Percentiles rank a stretch among this genome's conserved stretches.
Conservation (phyloP, 176 grass and related monocot genomes). For the Cymbopogon citratus region DNA sequence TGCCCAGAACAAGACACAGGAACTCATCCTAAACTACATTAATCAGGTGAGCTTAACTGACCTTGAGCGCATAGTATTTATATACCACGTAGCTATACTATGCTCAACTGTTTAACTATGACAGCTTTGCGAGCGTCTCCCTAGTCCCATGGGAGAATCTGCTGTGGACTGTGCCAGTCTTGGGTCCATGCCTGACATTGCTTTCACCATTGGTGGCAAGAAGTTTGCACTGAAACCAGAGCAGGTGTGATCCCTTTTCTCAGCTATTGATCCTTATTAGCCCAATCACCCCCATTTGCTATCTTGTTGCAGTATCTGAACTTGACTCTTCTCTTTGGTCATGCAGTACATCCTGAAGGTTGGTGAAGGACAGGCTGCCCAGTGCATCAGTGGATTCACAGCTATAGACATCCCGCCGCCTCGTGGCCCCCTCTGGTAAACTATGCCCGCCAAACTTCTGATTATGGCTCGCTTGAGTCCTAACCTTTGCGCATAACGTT, state of each 20-base stretch:
- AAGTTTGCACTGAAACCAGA: slow-evolving; percentile 56
- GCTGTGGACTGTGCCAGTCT: slow-evolving; percentile 66
- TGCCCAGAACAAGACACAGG: slow-evolving; percentile 71
- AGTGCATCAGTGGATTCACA: slow-evolving; percentile 98
- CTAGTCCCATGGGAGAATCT: slow-evolving; percentile 95
- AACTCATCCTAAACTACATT: slow-evolving; percentile 64
- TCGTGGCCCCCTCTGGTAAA: slow-evolving; percentile 89
- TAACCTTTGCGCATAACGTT: not conserved
- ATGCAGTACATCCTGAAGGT: slow-evolving; percentile 87
- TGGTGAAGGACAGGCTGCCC: slow-evolving; percentile 51
- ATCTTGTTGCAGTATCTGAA: not conserved
- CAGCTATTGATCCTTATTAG: not conserved
- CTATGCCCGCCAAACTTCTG: not conserved
- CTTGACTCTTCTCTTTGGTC: not conserved
- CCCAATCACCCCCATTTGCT: not conserved
- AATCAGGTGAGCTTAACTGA: slow-evolving; percentile 40
- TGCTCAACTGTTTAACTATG: slow-evolving; percentile 5
- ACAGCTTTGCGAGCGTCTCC: slow-evolving; percentile 79
- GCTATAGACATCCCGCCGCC: slow-evolving; percentile 78
- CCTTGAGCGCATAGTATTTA: not conserved
- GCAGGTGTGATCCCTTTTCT: slow-evolving; percentile 37
- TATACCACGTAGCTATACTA: not conserved
- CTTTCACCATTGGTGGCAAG: slow-evolving; percentile 69
- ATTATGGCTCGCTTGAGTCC: not conserved
- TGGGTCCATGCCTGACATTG: slow-evolving; percentile 59